phyloP scores from a whole-genome alignment of 805 yeast species.

The Saccharomycopsis capsularis region DNA sequence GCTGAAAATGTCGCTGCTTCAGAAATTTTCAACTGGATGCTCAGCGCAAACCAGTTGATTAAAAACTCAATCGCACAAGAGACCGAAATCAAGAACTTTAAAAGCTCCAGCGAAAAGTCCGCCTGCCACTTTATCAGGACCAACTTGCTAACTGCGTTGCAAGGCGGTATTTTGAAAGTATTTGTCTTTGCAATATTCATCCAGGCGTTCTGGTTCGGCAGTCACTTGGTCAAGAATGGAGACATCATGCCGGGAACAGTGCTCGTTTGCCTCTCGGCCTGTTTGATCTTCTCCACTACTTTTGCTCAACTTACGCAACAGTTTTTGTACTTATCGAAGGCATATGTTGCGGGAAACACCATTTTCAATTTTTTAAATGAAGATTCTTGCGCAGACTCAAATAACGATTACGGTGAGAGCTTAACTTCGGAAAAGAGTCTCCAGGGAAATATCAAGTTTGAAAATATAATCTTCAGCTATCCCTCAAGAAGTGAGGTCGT shows the following conservation, averaged over 20 bases:
- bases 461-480: slow-evolving; percentile 56
- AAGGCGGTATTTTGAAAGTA: slow-evolving; percentile 49
- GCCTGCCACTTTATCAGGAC: slow-evolving; percentile 36
- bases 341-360: slow-evolving; percentile 56
- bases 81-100: slow-evolving; percentile 43
- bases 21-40: slow-evolving; percentile 61
- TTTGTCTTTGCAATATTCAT: slow-evolving; percentile 71
- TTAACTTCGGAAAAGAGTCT: background rate
- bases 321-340: slow-evolving; percentile 59
- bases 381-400: background rate
- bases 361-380: slow-evolving; percentile 32
- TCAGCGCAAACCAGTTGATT: slow-evolving; percentile 53
- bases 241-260: slow-evolving; percentile 54
- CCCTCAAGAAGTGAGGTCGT: slow-evolving; percentile 44
- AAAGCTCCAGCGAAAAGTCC: slow-evolving; percentile 26
- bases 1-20: slow-evolving; percentile 47
- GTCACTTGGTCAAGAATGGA: slow-evolving; percentile 48
- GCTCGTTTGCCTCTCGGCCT: slow-evolving; percentile 76
- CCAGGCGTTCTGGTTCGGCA: slow-evolving; percentile 91
- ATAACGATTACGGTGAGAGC: background rate
- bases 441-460: slow-evolving; percentile 47
- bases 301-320: slow-evolving; percentile 51
- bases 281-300: slow-evolving; percentile 62
- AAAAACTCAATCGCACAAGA: slow-evolving; percentile 52
- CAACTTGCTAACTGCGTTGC: slow-evolving; percentile 45